Percentiles rank a stretch among this genome's conserved stretches.
phyloP scores from a whole-genome alignment of 75 land plant genomes.

The Pseudotsuga menziesii region DNA sequence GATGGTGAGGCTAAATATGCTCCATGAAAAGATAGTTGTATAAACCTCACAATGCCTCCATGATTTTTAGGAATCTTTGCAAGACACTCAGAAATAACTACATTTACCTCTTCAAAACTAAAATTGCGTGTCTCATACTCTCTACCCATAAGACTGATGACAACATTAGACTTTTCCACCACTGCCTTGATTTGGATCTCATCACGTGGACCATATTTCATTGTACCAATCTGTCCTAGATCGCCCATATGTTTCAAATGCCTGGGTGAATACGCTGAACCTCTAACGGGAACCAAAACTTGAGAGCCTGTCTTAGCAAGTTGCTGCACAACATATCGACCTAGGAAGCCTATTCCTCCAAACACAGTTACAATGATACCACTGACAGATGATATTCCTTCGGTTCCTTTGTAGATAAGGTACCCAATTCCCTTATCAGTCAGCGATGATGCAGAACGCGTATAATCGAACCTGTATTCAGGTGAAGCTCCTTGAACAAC shows the following conservation, averaged over 20 bases:
- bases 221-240: slow-evolving; percentile 98
- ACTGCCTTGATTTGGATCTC: slow-evolving; percentile 82
- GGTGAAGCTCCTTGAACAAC: no score
- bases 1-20: slow-evolving; percentile 77
- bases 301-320: slow-evolving; percentile 97
- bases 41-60: slow-evolving; percentile 90
- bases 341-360: slow-evolving; percentile 95
- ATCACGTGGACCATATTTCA: slow-evolving; percentile 83
- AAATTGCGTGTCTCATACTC: no score
- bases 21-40: slow-evolving; percentile 90
- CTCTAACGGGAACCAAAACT: slow-evolving; percentile 89
- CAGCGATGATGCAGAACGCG: no score
- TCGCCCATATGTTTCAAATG: slow-evolving; percentile 99
- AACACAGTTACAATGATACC: slow-evolving; percentile 71
- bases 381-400: no score
- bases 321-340: slow-evolving; percentile 90
- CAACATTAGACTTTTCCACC: slow-evolving; percentile 94
- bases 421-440: slow-evolving; percentile 37
- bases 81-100: slow-evolving; percentile 65
- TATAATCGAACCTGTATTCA: no score
- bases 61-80: slow-evolving; percentile 87
- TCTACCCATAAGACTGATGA: slow-evolving; percentile 83
- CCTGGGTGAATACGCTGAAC: slow-evolving; percentile 79
- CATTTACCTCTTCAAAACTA: slow-evolving; percentile 89
- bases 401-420: no score